These are phyloP conservation scores for Actinomucor elegans DNA, from an alignment of 371 early-diverging fungal genomes.

Conservation along the genomic window DNA sequence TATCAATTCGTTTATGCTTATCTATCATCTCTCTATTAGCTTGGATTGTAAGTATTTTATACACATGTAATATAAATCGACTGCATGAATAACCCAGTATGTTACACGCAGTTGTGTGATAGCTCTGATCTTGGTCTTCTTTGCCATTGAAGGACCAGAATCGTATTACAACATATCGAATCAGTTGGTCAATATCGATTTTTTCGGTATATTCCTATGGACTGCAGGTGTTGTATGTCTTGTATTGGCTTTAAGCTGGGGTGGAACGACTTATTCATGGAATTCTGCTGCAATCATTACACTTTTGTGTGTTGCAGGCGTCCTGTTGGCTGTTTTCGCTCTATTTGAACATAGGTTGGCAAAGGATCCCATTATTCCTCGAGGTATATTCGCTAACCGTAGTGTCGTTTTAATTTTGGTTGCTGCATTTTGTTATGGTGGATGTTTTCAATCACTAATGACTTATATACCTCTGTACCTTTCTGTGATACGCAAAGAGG, in stretches of 20 bases:
- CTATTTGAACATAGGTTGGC: constrained; percentile 42
- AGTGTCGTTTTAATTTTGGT: constrained; percentile 44
- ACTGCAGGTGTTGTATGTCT: constrained; percentile 24
- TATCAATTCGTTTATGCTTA: not conserved
- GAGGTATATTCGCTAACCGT: constrained; percentile 49
- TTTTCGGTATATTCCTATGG: constrained; percentile 35
- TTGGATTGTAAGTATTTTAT: constrained; percentile 40
- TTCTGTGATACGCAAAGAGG: constrained; percentile 34
- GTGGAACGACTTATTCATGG: constrained; percentile 48
- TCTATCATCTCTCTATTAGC: constrained; percentile 6
- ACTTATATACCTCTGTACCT: constrained; percentile 43
- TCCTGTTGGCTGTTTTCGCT: constrained; percentile 35
- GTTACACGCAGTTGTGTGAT: constrained; percentile 21
- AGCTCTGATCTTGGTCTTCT: constrained; percentile 19
- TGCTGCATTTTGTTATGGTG: constrained; percentile 40
- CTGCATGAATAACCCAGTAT: not conserved
- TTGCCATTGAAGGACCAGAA: constrained; percentile 22
- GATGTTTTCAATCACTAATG: constrained; percentile 46
- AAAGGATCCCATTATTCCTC: constrained; percentile 54
- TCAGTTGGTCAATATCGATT: constrained; percentile 18
- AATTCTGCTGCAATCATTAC: constrained; percentile 44
- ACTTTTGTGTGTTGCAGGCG: constrained; percentile 44
- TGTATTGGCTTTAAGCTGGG: constrained; percentile 41
- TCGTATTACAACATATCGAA: not conserved
- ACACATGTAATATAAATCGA: too few relatives aligned